These are phyloP conservation scores for Discostella pseudostelligera DNA, from an alignment of 108 stramenopile species.

Conservation along the genomic window DNA sequence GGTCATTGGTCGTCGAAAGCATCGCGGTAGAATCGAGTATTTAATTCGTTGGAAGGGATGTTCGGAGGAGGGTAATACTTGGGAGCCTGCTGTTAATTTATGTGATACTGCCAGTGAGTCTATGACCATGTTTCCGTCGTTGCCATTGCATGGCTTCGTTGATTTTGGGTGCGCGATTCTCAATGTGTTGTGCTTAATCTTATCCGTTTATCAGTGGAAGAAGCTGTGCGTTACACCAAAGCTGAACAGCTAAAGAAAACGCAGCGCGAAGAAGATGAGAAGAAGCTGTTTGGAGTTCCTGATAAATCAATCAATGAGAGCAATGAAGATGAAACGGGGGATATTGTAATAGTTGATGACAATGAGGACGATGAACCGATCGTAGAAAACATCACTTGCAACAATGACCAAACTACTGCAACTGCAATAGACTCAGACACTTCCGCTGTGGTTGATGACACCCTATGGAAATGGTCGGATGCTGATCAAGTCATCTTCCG, in stretches of 20 bases:
- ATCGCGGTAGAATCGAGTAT: constrained; percentile 50
- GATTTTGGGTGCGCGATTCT: too few relatives aligned
- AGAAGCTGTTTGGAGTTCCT: constrained; percentile 33
- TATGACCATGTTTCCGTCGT: not conserved
- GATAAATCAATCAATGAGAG: constrained; percentile 6
- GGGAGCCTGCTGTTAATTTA: constrained; percentile 63
- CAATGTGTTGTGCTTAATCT: not conserved
- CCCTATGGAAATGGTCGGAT: constrained; percentile 50
- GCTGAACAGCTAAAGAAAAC: constrained; percentile 37
- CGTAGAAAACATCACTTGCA: not conserved
- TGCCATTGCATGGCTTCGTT: too few relatives aligned
- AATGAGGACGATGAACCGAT: constrained; percentile 16
- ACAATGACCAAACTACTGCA: constrained; percentile 1
- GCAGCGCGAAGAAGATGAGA: constrained; percentile 43
- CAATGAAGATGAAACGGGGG: not conserved
- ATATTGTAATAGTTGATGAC: constrained; percentile 1
- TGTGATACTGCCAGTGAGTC: constrained; percentile 55
- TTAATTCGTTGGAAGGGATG: constrained; percentile 65
- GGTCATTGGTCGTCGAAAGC: constrained; percentile 35
- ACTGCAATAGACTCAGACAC: constrained; percentile 6
- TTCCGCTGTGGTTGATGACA: constrained; percentile 18
- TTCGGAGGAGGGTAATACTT: constrained; percentile 53
- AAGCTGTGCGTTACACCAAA: constrained; percentile 35
- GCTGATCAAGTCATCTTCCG: constrained; percentile 47
- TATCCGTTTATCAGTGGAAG: constrained; percentile 34